Conservation (phyloP, 208 protist species). For the Acanthamoeba lenticulata region DNA sequence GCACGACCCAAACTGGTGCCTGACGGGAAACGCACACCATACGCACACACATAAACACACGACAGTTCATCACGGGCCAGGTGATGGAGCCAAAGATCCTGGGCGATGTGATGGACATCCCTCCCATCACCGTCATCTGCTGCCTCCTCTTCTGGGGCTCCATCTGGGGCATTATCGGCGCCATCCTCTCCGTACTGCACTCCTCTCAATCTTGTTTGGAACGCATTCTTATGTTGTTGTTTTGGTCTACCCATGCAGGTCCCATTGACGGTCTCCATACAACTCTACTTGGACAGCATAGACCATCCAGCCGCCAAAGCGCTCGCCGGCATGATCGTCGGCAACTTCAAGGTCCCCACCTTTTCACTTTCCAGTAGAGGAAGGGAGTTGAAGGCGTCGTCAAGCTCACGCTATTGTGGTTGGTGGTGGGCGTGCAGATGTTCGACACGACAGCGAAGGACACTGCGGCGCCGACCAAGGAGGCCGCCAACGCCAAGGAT, state of each 20-base stretch:
- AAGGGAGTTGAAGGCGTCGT: too few relatives aligned
- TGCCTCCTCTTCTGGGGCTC: slow-evolving; percentile 29
- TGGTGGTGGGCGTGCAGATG: background rate
- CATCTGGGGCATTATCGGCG: slow-evolving; percentile 45
- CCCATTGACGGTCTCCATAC: slow-evolving; percentile 5
- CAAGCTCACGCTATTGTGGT: too few relatives aligned
- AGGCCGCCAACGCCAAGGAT: background rate
- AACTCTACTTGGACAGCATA: slow-evolving; percentile 33
- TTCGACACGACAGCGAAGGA: background rate
- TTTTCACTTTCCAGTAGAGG: too few relatives aligned
- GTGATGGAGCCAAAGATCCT: slow-evolving; percentile 42
- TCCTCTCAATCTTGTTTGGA: too few relatives aligned
- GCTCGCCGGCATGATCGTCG: background rate
- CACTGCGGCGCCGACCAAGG: background rate
- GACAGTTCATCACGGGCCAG: slow-evolving; percentile 21
- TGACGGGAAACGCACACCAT: too few relatives aligned
- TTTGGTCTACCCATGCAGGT: background rate
- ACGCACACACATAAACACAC: too few relatives aligned
- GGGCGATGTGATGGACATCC: slow-evolving; percentile 35
- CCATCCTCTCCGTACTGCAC: slow-evolving; percentile 4
- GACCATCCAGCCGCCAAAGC: slow-evolving; percentile 7
- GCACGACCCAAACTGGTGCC: too few relatives aligned
- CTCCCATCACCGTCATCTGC: slow-evolving; percentile 31
- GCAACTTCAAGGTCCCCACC: background rate
- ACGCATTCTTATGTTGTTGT: too few relatives aligned